These are phyloP conservation scores for Spergularia bocconei DNA, from an alignment of 148 eudicot genomes.

Conservation along the genomic window DNA sequence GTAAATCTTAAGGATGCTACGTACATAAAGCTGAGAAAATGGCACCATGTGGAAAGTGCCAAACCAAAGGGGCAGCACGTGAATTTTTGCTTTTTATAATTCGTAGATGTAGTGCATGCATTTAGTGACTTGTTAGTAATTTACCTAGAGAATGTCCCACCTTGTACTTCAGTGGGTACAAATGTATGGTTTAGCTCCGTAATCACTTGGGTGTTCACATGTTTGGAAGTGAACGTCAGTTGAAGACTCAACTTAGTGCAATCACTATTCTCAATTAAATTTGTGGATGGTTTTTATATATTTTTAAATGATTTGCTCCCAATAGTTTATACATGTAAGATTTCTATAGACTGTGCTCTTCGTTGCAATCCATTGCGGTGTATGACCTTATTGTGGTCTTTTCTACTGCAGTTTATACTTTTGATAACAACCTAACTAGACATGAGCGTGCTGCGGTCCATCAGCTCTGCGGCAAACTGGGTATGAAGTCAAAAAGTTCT, in stretches of 20 bases:
- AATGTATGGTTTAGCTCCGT: too few species aligned
- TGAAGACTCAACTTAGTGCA: background rate
- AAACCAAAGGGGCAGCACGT: too few species aligned
- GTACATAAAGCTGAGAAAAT: too few species aligned
- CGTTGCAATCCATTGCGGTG: background rate
- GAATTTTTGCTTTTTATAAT: too few species aligned
- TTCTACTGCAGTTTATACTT: constrained; percentile 57
- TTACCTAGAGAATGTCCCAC: background rate
- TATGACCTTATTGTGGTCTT: constrained; percentile 1
- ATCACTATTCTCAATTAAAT: background rate
- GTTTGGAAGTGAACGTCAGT: background rate
- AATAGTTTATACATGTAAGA: background rate
- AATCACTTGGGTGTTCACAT: background rate
- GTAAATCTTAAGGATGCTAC: too few species aligned
- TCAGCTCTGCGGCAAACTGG: constrained; percentile 47
- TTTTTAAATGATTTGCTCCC: background rate
- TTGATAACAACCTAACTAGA: constrained; percentile 50
- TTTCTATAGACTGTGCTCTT: background rate
- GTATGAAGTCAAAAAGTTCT: constrained; percentile 68
- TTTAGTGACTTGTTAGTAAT: too few species aligned
- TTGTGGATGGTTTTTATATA: too few species aligned
- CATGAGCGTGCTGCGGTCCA: constrained; percentile 71
- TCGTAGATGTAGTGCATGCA: too few species aligned
- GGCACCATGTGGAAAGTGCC: too few species aligned
- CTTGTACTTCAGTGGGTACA: background rate